Conservation (phyloP, 106 monocot genomes). For the Ottelia alismoides region DNA sequence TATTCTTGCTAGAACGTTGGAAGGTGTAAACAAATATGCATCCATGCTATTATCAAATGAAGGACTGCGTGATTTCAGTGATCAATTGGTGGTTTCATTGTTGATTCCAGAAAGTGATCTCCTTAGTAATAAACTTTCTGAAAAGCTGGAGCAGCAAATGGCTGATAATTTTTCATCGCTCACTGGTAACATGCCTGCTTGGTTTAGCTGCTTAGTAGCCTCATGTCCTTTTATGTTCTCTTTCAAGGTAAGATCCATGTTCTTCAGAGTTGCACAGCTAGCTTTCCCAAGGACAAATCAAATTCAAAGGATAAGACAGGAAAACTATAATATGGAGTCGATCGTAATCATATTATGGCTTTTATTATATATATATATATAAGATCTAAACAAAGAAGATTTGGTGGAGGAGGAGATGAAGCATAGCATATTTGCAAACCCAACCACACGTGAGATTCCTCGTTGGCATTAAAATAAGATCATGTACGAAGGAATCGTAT, state of each 20-base stretch:
- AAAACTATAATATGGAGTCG: slow-evolving; percentile 27
- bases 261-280: slow-evolving; percentile 43
- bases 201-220: slow-evolving; percentile 57
- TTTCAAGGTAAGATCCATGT: slow-evolving; percentile 68
- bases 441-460: too few relatives aligned
- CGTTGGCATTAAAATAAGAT: too few relatives aligned
- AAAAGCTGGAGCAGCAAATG: slow-evolving; percentile 85
- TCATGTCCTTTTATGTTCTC: slow-evolving; percentile 73
- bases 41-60: slow-evolving; percentile 52
- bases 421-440: too few relatives aligned
- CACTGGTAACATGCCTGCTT: slow-evolving; percentile 45
- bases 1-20: slow-evolving; percentile 64
- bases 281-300: slow-evolving; percentile 26
- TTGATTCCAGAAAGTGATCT: slow-evolving; percentile 51
- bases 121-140: slow-evolving; percentile 49
- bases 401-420: too few relatives aligned
- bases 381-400: too few relatives aligned
- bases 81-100: slow-evolving; percentile 24
- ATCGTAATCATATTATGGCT: slow-evolving; percentile 50
- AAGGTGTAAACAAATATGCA: slow-evolving; percentile 47
- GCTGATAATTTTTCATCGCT: slow-evolving; percentile 42
- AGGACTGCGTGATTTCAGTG: slow-evolving; percentile 29
- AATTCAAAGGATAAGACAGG: slow-evolving; percentile 11
- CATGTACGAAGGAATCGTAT: too few relatives aligned
- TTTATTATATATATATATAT: slow-evolving; percentile 48